Evolutionary conservation across 2,329 filamentous ascomycete species (phyloP).

Genomic region (Sphaerulina musiva): DNA sequence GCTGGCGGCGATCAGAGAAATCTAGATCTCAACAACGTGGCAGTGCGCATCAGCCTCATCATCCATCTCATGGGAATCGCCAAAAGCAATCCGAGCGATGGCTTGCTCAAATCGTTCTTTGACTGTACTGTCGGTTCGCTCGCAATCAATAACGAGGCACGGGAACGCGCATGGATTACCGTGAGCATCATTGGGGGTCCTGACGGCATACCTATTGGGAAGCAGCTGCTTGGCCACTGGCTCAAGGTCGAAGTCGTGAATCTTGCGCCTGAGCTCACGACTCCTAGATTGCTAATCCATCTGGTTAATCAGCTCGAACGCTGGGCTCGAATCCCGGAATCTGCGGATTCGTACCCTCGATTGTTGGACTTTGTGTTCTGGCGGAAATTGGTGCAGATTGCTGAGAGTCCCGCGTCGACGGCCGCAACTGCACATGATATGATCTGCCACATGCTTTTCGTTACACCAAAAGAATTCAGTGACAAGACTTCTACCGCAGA

Average conservation of each 20-base stretch:
- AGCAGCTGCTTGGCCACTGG: slow-evolving; percentile 10
- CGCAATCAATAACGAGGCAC: slow-evolving; percentile 20
- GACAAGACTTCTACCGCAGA: slow-evolving; percentile 5
- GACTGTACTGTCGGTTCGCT: slow-evolving; percentile 15
- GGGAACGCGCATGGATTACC: slow-evolving; percentile 16
- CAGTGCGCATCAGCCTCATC: slow-evolving; percentile 53
- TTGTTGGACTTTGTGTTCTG: slow-evolving; percentile 18
- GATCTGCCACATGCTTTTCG: slow-evolving; percentile 19
- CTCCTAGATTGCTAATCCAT: slow-evolving; percentile 12
- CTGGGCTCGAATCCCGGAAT: background rate
- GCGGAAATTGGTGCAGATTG: slow-evolving; percentile 20
- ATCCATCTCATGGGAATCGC: slow-evolving; percentile 35
- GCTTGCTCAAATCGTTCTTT: slow-evolving; percentile 13
- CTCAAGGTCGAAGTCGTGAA: slow-evolving; percentile 10
- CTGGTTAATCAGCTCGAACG: slow-evolving; percentile 13
- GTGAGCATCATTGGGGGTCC: background rate
- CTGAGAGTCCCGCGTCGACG: slow-evolving; percentile 14
- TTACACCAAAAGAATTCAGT: slow-evolving; percentile 1
- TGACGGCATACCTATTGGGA: background rate
- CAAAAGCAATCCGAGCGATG: slow-evolving; percentile 4
- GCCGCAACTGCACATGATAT: slow-evolving; percentile 6
- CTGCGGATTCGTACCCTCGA: slow-evolving; percentile 4
- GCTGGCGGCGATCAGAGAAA: background rate
- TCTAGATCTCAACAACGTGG: slow-evolving; percentile 5
- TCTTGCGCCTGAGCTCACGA: slow-evolving; percentile 12